Conservation (phyloP, 2,329 filamentous ascomycete genomes). For the Ceratocystis smalleyi region DNA sequence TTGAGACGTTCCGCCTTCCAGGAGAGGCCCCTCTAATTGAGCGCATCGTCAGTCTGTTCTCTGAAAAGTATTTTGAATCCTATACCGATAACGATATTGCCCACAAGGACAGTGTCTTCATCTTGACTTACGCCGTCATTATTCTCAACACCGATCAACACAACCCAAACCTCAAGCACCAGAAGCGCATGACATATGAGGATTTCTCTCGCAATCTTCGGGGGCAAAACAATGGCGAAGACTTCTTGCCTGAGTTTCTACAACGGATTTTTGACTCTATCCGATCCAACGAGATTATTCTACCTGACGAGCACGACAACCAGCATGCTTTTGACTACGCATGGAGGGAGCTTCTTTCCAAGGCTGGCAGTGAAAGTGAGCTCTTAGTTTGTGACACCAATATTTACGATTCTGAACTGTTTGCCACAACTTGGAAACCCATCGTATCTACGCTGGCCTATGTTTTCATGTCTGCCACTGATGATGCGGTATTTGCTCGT, state of each 20-base stretch:
- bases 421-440: slow-evolving; percentile 85
- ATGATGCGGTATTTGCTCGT: slow-evolving; percentile 85
- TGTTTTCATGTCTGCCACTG: slow-evolving; percentile 96
- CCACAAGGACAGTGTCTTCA: slow-evolving; percentile 74
- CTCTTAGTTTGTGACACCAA: slow-evolving; percentile 77
- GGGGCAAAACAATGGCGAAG: slow-evolving; percentile 69
- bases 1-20: slow-evolving; percentile 83
- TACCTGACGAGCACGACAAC: slow-evolving; percentile 94
- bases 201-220: slow-evolving; percentile 83
- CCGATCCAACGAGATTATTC: slow-evolving; percentile 81
- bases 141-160: slow-evolving; percentile 96
- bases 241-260: slow-evolving; percentile 73
- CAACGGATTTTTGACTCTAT: slow-evolving; percentile 83
- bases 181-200: slow-evolving; percentile 67
- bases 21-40: slow-evolving; percentile 89
- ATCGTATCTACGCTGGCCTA: slow-evolving; percentile 91
- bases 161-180: slow-evolving; percentile 69
- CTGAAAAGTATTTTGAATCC: slow-evolving; percentile 66
- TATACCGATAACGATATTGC: slow-evolving; percentile 55
- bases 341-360: slow-evolving; percentile 85
- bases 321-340: slow-evolving; percentile 93
- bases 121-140: slow-evolving; percentile 90
- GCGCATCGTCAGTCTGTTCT: slow-evolving; percentile 74
- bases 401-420: slow-evolving; percentile 95
- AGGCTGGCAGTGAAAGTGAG: slow-evolving; percentile 60